Evolutionary conservation across 1,284 basidiomycete genomes (phyloP).

Genomic region (Pseudozyma hubeiensis): DNA sequence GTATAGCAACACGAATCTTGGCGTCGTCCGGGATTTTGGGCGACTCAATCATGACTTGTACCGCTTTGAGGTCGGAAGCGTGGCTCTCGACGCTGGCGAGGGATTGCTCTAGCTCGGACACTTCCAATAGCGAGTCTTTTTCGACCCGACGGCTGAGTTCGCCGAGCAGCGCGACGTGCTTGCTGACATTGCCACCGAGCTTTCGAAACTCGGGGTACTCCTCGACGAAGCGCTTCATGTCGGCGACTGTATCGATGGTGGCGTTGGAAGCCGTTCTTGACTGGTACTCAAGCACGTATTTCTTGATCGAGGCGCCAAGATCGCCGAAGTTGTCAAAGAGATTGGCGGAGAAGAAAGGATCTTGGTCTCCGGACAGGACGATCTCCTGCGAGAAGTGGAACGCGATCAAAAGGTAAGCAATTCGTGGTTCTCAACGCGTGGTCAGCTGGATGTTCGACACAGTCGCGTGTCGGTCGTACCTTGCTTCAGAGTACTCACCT

Average conservation of each 20-base stretch:
- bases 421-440: not conserved
- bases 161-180: slow-evolving; percentile 95
- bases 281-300: slow-evolving; percentile 95
- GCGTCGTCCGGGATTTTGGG: slow-evolving; percentile 79
- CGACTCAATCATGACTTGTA: slow-evolving; percentile 70
- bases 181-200: slow-evolving; percentile 96
- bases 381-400: slow-evolving; percentile 78
- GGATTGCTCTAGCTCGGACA: slow-evolving; percentile 96
- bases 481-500: slow-evolving; percentile 71
- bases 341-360: slow-evolving; percentile 93
- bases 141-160: slow-evolving; percentile 92
- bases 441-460: not conserved
- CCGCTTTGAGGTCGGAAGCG: slow-evolving; percentile 78
- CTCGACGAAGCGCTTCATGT: slow-evolving; percentile 83
- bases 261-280: slow-evolving; percentile 79
- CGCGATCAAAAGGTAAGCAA: not conserved
- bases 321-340: slow-evolving; percentile 96
- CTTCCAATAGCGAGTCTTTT: slow-evolving; percentile 79
- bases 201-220: slow-evolving; percentile 98
- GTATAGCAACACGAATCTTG: slow-evolving; percentile 91
- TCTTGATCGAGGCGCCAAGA: slow-evolving; percentile 89
- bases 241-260: slow-evolving; percentile 91
- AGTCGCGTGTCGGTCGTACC: not conserved
- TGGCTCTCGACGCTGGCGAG: slow-evolving; percentile 89
- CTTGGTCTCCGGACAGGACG: slow-evolving; percentile 88